A percentile compares a stretch with the other conserved stretches of the same genome.
Evolutionary conservation across 345 rosid species (phyloP).

Genomic region (Salix dunnii): DNA sequence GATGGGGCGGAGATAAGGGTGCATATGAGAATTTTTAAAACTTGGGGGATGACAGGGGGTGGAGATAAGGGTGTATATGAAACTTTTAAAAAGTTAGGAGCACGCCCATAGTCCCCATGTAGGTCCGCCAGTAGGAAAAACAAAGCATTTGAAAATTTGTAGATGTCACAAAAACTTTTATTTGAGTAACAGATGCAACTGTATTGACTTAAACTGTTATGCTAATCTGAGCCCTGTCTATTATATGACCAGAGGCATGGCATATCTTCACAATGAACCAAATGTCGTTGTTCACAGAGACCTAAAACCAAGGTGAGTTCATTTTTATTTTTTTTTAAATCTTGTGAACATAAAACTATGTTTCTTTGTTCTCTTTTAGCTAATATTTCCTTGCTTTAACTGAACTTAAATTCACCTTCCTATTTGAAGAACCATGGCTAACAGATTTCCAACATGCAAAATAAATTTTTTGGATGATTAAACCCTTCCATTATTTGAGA

Average conservation of each 20-base stretch:
- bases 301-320: constrained; percentile 79
- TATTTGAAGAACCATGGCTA: background rate
- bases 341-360: background rate
- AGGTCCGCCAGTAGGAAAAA: background rate
- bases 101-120: no score
- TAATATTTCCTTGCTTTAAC: background rate
- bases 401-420: background rate
- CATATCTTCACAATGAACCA: constrained; percentile 97
- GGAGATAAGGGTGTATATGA: no score
- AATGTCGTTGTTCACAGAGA: constrained; percentile 94
- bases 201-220: constrained; percentile 3
- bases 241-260: constrained; percentile 74
- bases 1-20: no score
- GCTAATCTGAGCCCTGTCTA: constrained; percentile 20
- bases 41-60: no score
- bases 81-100: no score
- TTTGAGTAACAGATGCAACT: background rate
- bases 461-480: background rate
- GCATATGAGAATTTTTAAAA: background rate
- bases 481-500: background rate
- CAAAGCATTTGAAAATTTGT: background rate
- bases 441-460: background rate
- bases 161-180: constrained; percentile 2
- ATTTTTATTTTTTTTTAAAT: constrained; percentile 7
- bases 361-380: background rate